Conservation (phyloP, 2,329 filamentous ascomycete species). For the Apiospora koreana region DNA sequence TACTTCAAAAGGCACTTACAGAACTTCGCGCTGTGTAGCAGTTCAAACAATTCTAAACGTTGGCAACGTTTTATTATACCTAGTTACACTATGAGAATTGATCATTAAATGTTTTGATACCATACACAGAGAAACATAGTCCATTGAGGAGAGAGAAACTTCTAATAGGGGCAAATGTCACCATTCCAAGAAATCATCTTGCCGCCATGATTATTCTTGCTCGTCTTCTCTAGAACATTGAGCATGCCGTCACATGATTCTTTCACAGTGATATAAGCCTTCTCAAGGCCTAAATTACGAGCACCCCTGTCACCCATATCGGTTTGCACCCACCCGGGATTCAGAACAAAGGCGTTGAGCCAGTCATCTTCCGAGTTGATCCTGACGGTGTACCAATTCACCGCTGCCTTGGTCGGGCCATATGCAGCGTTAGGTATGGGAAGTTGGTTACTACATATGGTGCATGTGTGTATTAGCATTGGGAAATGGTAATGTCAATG, state of each 20-base stretch:
- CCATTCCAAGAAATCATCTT: constrained; percentile 12
- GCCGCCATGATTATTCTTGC: constrained; percentile 14
- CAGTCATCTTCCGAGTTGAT: constrained; percentile 30
- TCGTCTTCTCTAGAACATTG: constrained; percentile 19
- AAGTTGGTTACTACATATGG: background rate
- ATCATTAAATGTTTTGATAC: too few relatives aligned
- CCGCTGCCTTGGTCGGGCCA: constrained; percentile 41
- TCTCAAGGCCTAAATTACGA: constrained; percentile 28
- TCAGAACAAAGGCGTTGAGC: constrained; percentile 30
- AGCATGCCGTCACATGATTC: constrained; percentile 35
- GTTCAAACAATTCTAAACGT: too few relatives aligned
- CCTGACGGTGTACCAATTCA: constrained; percentile 30
- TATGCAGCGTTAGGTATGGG: constrained; percentile 34
- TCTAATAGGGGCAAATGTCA: background rate
- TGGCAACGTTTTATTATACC: too few relatives aligned
- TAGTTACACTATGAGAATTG: too few relatives aligned
- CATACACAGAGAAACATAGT: too few relatives aligned
- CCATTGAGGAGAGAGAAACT: too few relatives aligned
- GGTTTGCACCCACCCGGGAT: constrained; percentile 41
- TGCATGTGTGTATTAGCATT: background rate
- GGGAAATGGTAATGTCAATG: background rate
- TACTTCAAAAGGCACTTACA: too few relatives aligned
- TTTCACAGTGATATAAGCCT: constrained; percentile 36
- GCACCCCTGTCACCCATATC: constrained; percentile 40
- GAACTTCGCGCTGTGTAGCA: too few relatives aligned